Evolutionary conservation across 2,329 filamentous ascomycete species (phyloP).

Genomic region (Metarhizium humberi): DNA sequence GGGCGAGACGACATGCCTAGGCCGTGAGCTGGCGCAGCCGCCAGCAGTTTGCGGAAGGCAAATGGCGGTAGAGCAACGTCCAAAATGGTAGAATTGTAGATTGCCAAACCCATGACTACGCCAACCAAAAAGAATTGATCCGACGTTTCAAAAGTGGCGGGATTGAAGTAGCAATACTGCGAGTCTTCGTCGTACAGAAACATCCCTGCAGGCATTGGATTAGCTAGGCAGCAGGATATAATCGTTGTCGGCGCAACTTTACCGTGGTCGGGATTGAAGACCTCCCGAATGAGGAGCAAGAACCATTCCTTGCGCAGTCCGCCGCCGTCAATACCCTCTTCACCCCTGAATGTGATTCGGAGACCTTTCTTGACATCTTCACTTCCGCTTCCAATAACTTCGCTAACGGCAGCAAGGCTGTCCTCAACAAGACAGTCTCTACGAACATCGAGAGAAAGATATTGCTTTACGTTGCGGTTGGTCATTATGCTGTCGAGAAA

Average conservation of each 20-base stretch:
- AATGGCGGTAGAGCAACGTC: constrained; percentile 84
- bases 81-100: constrained; percentile 90
- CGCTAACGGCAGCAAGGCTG: constrained; percentile 74
- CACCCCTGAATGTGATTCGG: constrained; percentile 74
- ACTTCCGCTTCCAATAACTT: constrained; percentile 68
- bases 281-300: constrained; percentile 73
- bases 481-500: constrained; percentile 86
- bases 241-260: constrained; percentile 22
- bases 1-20: constrained; percentile 46
- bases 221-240: not conserved
- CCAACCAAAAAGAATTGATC: constrained; percentile 90
- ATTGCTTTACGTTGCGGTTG: constrained; percentile 63
- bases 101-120: constrained; percentile 77
- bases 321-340: constrained; percentile 86
- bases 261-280: constrained; percentile 88
- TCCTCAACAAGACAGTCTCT: constrained; percentile 84
- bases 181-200: constrained; percentile 91
- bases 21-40: constrained; percentile 58
- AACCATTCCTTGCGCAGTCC: constrained; percentile 95
- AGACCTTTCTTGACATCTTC: constrained; percentile 88
- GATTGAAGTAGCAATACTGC: constrained; percentile 87
- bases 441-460: constrained; percentile 67
- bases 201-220: constrained; percentile 51
- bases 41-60: constrained; percentile 77
- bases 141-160: constrained; percentile 78